A percentile compares a stretch with the other conserved stretches of the same genome.
Evolutionary conservation across 768 basidiomycete genomes (phyloP).

Genomic region (Termitomyces sp.): DNA sequence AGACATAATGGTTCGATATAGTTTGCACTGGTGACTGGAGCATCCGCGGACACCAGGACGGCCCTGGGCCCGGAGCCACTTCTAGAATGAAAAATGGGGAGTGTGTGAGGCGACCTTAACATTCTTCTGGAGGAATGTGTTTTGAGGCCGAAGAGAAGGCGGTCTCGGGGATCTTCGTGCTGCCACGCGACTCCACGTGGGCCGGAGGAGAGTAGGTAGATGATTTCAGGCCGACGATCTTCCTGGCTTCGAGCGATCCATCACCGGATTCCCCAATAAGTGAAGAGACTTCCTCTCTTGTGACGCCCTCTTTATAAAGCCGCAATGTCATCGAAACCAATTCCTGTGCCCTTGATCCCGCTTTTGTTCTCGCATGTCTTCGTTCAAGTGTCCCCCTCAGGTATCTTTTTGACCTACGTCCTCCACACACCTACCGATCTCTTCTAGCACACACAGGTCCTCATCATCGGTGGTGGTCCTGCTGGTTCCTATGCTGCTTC

Average conservation of each 20-base stretch:
- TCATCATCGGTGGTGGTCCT: conserved; percentile 50
- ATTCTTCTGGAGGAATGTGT: neutral
- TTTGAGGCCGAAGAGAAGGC: neutral
- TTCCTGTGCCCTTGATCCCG: neutral
- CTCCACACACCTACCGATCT: neutral
- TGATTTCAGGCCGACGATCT: neutral
- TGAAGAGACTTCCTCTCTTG: conserved; percentile 9
- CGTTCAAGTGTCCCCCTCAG: conserved; percentile 11
- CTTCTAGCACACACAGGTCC: conserved; percentile 36
- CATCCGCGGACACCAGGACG: neutral
- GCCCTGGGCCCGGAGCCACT: neutral
- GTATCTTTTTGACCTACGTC: conserved; percentile 2
- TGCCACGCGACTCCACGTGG: conserved; percentile 13
- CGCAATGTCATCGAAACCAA: conserved; percentile 4
- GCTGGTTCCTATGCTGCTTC: conserved; percentile 54
- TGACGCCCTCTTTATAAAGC: conserved; percentile 8
- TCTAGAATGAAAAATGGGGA: neutral
- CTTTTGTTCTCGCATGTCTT: conserved; percentile 1
- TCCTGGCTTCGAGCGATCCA: neutral
- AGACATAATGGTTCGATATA: neutral
- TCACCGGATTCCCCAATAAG: conserved; percentile 3
- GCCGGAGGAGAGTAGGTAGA: neutral
- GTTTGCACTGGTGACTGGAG: neutral
- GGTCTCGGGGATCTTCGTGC: conserved; percentile 4
- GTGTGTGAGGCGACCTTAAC: neutral